A percentile compares a stretch with the other conserved stretches of the same genome.
Conservation (phyloP, 768 basidiomycete genomes). For the Podaxis carcinomalis region DNA sequence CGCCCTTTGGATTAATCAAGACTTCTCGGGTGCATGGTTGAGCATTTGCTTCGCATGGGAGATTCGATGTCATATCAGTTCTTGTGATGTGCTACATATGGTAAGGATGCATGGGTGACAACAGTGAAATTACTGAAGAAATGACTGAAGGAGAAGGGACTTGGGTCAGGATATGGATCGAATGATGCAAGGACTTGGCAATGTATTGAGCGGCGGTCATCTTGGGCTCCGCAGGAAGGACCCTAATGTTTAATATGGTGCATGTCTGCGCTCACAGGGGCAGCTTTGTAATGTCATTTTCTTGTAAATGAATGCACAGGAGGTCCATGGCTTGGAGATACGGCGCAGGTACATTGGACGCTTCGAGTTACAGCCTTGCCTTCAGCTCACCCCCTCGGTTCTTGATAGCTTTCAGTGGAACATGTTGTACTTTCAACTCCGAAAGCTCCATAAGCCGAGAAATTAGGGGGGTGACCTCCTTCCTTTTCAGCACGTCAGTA, state of each 20-base stretch:
- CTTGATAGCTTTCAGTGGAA: neutral
- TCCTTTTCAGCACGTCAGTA: neutral
- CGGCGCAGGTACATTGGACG: no score
- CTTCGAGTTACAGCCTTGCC: neutral
- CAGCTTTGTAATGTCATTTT: no score
- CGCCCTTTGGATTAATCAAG: neutral
- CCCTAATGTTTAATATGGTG: no score
- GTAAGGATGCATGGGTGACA: neutral
- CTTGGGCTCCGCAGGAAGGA: neutral
- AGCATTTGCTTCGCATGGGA: slow-evolving; percentile 1
- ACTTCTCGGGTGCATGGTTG: neutral
- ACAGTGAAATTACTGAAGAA: neutral
- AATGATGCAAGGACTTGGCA: neutral
- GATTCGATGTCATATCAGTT: slow-evolving; percentile 1
- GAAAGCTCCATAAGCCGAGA: neutral
- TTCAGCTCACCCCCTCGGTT: neutral
- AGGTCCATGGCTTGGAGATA: no score
- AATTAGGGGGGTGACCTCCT: neutral
- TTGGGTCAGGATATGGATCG: neutral
- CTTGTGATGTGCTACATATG: slow-evolving; percentile 1
- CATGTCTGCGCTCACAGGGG: no score
- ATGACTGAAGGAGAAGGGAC: neutral
- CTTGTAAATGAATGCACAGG: no score
- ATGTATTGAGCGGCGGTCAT: neutral
- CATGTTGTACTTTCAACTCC: neutral